phyloP scores from a whole-genome alignment of 2,329 filamentous ascomycete species.

The Amesomyces nigricolor region DNA sequence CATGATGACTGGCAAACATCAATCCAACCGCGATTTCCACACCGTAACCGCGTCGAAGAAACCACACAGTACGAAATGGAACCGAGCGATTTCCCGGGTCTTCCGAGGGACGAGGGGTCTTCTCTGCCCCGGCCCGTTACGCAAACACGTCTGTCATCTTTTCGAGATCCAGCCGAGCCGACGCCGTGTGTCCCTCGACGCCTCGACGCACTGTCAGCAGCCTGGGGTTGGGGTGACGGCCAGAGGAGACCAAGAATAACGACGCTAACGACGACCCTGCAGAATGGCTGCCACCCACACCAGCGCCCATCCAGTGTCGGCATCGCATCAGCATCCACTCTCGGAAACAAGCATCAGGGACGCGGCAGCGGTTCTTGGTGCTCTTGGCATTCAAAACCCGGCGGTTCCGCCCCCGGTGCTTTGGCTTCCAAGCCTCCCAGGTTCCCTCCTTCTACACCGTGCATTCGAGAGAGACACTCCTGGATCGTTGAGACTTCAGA shows the following conservation, averaged over 20 bases:
- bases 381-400: slow-evolving; percentile 26
- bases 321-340: neutral
- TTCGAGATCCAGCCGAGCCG: neutral
- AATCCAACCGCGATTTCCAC: too few species aligned
- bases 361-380: neutral
- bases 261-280: neutral
- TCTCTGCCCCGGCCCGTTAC: too few species aligned
- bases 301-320: neutral
- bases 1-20: too few species aligned
- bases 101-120: too few species aligned
- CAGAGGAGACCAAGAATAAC: neutral
- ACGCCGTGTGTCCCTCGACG: neutral
- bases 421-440: slow-evolving; percentile 15
- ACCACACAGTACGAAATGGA: too few species aligned
- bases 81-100: too few species aligned
- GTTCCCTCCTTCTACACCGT: slow-evolving; percentile 13
- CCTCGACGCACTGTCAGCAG: neutral
- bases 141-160: too few species aligned
- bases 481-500: neutral
- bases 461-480: neutral
- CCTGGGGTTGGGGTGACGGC: too few species aligned
- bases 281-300: neutral
- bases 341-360: slow-evolving; percentile 5
- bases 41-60: too few species aligned
- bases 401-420: slow-evolving; percentile 13